phyloP scores from a whole-genome alignment of 495 filamentous ascomycete genomes.

The Penicillium malachiteum region DNA sequence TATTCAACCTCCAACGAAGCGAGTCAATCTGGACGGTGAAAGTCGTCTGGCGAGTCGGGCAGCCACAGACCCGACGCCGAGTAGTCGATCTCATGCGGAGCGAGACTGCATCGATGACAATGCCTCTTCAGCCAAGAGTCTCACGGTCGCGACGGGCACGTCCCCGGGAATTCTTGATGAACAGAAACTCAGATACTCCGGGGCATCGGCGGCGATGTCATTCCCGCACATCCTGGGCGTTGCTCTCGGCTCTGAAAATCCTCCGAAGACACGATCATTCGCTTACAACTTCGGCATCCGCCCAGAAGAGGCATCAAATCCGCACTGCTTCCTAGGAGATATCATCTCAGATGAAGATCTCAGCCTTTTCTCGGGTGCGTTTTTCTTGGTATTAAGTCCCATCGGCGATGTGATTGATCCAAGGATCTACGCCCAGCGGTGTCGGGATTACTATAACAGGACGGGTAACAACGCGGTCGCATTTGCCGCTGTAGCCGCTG shows the following conservation, averaged over 20 bases:
- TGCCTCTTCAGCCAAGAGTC: slow-evolving; percentile 18
- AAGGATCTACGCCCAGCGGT: slow-evolving; percentile 30
- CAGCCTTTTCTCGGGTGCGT: slow-evolving; percentile 17
- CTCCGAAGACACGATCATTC: slow-evolving; percentile 27
- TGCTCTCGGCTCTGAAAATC: slow-evolving; percentile 29
- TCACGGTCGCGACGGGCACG: slow-evolving; percentile 11
- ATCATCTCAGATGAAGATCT: slow-evolving; percentile 32
- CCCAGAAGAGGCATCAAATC: slow-evolving; percentile 28
- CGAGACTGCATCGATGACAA: slow-evolving; percentile 3
- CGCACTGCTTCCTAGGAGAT: slow-evolving; percentile 20
- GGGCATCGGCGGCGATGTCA: slow-evolving; percentile 10
- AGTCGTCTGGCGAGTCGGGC: not conserved
- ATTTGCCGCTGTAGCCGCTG: slow-evolving; percentile 31
- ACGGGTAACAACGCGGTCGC: slow-evolving; percentile 18
- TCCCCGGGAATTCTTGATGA: slow-evolving; percentile 30
- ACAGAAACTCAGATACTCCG: slow-evolving; percentile 30
- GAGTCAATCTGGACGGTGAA: slow-evolving; percentile 4
- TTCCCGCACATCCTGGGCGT: slow-evolving; percentile 33
- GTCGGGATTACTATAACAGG: slow-evolving; percentile 27
- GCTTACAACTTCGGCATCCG: slow-evolving; percentile 37
- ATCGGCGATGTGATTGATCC: slow-evolving; percentile 27
- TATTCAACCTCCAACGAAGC: not conserved
- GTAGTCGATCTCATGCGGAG: too few species aligned
- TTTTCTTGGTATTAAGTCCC: slow-evolving; percentile 24
- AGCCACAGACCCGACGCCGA: not conserved